phyloP scores from a whole-genome alignment of 2,329 filamentous ascomycete genomes.

The Leptoxyphium fumago region DNA sequence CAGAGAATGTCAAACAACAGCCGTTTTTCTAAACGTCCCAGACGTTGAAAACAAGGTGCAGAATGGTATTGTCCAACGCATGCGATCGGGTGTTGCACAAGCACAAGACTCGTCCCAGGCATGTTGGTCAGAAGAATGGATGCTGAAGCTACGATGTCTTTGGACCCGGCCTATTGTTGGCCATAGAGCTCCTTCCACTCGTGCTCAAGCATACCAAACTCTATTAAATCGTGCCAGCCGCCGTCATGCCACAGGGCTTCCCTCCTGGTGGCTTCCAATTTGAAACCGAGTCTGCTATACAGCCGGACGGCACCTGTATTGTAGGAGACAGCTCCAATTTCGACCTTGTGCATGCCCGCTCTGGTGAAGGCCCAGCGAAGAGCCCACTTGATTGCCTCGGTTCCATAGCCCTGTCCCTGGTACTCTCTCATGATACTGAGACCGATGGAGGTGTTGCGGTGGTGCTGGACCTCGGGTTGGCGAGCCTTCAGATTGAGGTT shows the following conservation, averaged over 20 bases:
- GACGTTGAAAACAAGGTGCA: too few relatives aligned
- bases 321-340: slow-evolving; percentile 26
- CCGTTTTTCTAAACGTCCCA: too few relatives aligned
- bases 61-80: too few relatives aligned
- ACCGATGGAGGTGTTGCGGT: slow-evolving; percentile 28
- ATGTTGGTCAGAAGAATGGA: too few relatives aligned
- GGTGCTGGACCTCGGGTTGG: slow-evolving; percentile 17
- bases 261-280: slow-evolving; percentile 27
- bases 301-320: slow-evolving; percentile 29
- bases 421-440: slow-evolving; percentile 22
- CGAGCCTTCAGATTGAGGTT: slow-evolving; percentile 16
- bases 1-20: too few relatives aligned
- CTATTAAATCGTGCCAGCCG: slow-evolving; percentile 19
- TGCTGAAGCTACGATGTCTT: too few relatives aligned
- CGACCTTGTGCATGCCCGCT: slow-evolving; percentile 32
- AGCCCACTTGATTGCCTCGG: slow-evolving; percentile 33
- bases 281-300: slow-evolving; percentile 34
- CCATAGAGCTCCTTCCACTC: slow-evolving; percentile 22
- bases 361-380: slow-evolving; percentile 32
- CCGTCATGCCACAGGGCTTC: slow-evolving; percentile 31
- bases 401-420: slow-evolving; percentile 31
- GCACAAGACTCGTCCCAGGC: too few relatives aligned
- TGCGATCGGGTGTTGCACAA: too few relatives aligned
- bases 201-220: slow-evolving; percentile 24
- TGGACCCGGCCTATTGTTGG: background rate